Evolutionary conservation across 2,329 filamentous ascomycete genomes (phyloP).

Genomic region (Colletotrichum simmondsii): DNA sequence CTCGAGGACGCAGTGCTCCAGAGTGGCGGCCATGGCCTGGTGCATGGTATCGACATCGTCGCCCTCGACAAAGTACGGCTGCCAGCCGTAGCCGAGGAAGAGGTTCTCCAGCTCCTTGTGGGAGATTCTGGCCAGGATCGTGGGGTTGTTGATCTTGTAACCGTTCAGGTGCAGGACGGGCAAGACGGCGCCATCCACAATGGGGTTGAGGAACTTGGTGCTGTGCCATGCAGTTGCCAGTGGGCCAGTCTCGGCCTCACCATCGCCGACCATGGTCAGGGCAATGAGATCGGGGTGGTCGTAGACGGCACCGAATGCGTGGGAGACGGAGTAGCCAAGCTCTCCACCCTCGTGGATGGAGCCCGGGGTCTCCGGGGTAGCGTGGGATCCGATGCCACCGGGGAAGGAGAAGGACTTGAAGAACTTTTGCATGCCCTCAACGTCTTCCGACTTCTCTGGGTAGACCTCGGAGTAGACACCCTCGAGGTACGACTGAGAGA

Average conservation of each 20-base stretch:
- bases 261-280: constrained; percentile 82
- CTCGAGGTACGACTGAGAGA: constrained; percentile 82
- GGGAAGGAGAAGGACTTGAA: constrained; percentile 89
- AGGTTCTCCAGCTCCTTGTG: constrained; percentile 78
- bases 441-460: constrained; percentile 76
- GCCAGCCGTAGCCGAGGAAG: constrained; percentile 81
- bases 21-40: constrained; percentile 82
- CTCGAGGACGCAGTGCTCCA: constrained; percentile 78
- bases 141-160: constrained; percentile 89
- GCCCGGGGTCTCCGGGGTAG: constrained; percentile 82
- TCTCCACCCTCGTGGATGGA: constrained; percentile 84
- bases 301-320: constrained; percentile 82
- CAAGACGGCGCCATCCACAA: constrained; percentile 80
- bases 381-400: constrained; percentile 81
- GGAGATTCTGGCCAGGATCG: constrained; percentile 76
- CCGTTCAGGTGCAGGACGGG: constrained; percentile 84
- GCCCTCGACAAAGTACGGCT: constrained; percentile 84
- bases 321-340: constrained; percentile 83
- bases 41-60: constrained; percentile 80
- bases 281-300: constrained; percentile 81
- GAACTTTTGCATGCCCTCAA: constrained; percentile 77
- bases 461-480: constrained; percentile 83
- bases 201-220: constrained; percentile 84
- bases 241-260: constrained; percentile 84
- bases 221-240: constrained; percentile 85